Conservation (phyloP, 139 green algal species). For the Micromonas commoda region DNA sequence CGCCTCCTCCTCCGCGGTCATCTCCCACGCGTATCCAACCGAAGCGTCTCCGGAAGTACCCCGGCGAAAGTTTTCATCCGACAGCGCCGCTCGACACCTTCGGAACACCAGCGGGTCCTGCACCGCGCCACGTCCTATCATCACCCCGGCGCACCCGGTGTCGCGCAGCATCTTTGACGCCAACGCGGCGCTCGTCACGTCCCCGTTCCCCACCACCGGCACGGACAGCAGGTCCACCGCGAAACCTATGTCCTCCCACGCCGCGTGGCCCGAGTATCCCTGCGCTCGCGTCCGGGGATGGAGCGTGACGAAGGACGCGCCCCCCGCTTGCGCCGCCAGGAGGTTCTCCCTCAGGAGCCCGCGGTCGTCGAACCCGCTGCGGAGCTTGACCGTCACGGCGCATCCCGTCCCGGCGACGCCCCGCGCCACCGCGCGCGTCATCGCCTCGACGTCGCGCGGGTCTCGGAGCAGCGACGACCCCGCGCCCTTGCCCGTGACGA, state of each 20-base stretch:
- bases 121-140: slow-evolving; percentile 51
- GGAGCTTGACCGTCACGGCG: slow-evolving; percentile 57
- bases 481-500: slow-evolving; percentile 48
- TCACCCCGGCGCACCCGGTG: slow-evolving; percentile 46
- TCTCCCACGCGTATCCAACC: not conserved
- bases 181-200: slow-evolving; percentile 43
- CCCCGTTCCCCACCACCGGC: slow-evolving; percentile 61
- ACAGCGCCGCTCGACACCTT: slow-evolving; percentile 30
- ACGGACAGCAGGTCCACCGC: slow-evolving; percentile 51
- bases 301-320: slow-evolving; percentile 58
- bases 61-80: not conserved
- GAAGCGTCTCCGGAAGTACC: not conserved
- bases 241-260: slow-evolving; percentile 47
- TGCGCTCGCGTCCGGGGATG: slow-evolving; percentile 61
- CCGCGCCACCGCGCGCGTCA: not conserved
- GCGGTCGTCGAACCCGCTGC: slow-evolving; percentile 51
- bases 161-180: slow-evolving; percentile 41
- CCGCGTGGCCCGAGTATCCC: slow-evolving; percentile 50
- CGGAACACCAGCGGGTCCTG: slow-evolving; percentile 59
- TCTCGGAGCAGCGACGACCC: slow-evolving; percentile 36
- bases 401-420: slow-evolving; percentile 3
- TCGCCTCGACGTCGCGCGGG: slow-evolving; percentile 25
- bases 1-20: not conserved
- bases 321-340: slow-evolving; percentile 48
- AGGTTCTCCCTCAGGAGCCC: slow-evolving; percentile 54